Conservation (phyloP, 1,284 basidiomycete genomes). For the Apiotrichum montevideense region DNA sequence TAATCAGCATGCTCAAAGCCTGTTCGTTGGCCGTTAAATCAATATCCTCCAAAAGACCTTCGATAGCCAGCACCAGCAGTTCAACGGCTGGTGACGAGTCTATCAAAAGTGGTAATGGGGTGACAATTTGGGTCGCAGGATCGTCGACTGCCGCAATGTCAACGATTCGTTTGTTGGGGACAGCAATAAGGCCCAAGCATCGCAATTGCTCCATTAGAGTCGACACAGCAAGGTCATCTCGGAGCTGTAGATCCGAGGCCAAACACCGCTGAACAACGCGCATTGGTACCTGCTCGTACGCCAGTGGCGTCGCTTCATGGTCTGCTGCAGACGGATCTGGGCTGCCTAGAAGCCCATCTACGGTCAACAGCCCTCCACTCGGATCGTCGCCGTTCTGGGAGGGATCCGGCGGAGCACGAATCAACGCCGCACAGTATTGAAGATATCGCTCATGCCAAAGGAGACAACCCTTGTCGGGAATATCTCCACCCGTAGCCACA, state of each 20-base stretch:
- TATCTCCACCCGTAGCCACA: conserved; percentile 11
- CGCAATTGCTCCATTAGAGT: conserved; percentile 58
- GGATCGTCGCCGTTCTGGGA: not conserved
- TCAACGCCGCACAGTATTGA: conserved; percentile 48
- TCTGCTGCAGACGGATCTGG: not conserved
- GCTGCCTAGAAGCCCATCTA: not conserved
- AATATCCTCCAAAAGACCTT: conserved; percentile 61
- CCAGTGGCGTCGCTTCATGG: conserved; percentile 41
- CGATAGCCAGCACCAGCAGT: conserved; percentile 62
- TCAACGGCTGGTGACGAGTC: conserved; percentile 67
- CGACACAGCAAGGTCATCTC: conserved; percentile 53
- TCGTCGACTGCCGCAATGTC: not conserved
- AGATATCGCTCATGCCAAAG: conserved; percentile 64
- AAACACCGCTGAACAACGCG: conserved; percentile 59
- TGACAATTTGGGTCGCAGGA: conserved; percentile 28
- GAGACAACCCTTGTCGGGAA: conserved; percentile 33
- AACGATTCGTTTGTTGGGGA: conserved; percentile 22
- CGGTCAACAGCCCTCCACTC: conserved; percentile 8
- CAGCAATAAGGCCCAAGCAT: conserved; percentile 56
- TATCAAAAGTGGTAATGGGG: conserved; percentile 62
- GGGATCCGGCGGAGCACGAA: conserved; percentile 24
- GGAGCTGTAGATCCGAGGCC: conserved; percentile 56
- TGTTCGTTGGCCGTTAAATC: conserved; percentile 67
- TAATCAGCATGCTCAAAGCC: conserved; percentile 59
- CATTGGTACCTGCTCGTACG: conserved; percentile 58